Conservation (phyloP, 169 alveolate species). For the Plasmodium inui region DNA sequence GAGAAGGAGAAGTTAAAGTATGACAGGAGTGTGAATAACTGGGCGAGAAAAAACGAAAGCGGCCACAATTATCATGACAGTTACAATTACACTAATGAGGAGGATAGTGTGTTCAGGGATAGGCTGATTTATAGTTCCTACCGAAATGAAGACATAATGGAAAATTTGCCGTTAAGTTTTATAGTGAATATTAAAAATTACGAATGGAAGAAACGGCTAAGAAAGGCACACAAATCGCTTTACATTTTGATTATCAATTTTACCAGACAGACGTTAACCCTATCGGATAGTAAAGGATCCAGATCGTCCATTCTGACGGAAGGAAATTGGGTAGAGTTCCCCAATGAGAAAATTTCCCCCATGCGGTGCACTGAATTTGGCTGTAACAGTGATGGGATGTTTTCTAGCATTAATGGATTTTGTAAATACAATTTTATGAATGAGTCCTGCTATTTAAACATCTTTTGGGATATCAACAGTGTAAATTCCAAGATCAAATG, state of each 20-base stretch:
- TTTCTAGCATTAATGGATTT: slow-evolving; percentile 83
- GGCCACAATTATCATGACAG: background rate
- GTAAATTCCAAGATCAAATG: slow-evolving; percentile 80
- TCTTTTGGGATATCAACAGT: slow-evolving; percentile 84
- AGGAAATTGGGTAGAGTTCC: slow-evolving; percentile 88
- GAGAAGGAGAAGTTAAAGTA: slow-evolving; percentile 63
- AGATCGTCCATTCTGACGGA: slow-evolving; percentile 78
- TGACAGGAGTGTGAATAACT: slow-evolving; percentile 17
- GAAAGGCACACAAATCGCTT: slow-evolving; percentile 87
- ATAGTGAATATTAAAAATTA: slow-evolving; percentile 75
- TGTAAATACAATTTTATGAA: slow-evolving; percentile 83
- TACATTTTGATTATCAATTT: slow-evolving; percentile 86
- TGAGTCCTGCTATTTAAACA: slow-evolving; percentile 81
- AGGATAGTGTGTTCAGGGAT: background rate
- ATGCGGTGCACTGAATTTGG: slow-evolving; percentile 89
- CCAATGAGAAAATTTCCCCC: slow-evolving; percentile 87
- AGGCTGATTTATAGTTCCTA: slow-evolving; percentile 14
- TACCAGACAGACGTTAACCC: slow-evolving; percentile 81
- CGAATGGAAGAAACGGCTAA: slow-evolving; percentile 84
- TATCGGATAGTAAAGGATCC: slow-evolving; percentile 48
- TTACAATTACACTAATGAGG: slow-evolving; percentile 5
- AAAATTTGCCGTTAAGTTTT: slow-evolving; percentile 76
- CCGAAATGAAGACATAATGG: slow-evolving; percentile 58
- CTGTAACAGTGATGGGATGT: slow-evolving; percentile 83
- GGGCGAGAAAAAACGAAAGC: slow-evolving; percentile 1